Evolutionary conservation across 108 stramenopile genomes (phyloP), one percentile per base, ranked within the genome.

Genomic region (Chaetoceros muelleri): DNA sequence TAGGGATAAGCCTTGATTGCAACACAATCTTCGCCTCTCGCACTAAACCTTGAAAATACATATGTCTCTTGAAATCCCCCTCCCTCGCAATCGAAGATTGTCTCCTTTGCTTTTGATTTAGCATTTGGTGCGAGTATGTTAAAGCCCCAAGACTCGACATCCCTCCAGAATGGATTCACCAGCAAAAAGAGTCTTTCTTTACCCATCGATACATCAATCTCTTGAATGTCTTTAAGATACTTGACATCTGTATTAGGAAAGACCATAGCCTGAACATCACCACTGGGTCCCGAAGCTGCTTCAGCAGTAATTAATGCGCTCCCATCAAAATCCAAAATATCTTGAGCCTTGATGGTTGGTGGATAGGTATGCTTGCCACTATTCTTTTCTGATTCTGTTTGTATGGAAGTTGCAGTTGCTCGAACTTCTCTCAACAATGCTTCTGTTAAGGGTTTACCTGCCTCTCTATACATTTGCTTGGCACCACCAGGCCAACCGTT

Each of bases 281-380:
- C 68, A 24, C 57, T 69, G 17, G 79, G 31, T 31, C 76, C 74
- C 23, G 57, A 60, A 7, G 70, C 61, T 19, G 79, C 67, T 49
- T 71, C 76, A 3, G 85, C 79, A 3, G 76, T 67, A 23, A 79
- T 59, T 8, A 80, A n/a, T 8, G 89, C 89, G 50, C 72, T 79
- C 28, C 89, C 89, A 62, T 90, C 89, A 73, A 90, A 90, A 58
- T 90, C 89, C 89, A 79, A 87, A 48, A 90, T 74, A 53, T 90
- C 85, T 56, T 86, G 66, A 10, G 75, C 54, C n/a, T 66, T 70
- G 13, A 90, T 64, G 1, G 18, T 58, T 0, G 88, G 81, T 3
- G 79, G 73, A 7, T 55, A 30, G 20, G 44, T 19, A 34, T 25
- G 21, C 30, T 52, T 29, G 17, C 31, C 31, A 44, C 47, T 50